Evolutionary conservation across 805 yeast genomes (phyloP).

Genomic region (Dipodascus albidus): DNA sequence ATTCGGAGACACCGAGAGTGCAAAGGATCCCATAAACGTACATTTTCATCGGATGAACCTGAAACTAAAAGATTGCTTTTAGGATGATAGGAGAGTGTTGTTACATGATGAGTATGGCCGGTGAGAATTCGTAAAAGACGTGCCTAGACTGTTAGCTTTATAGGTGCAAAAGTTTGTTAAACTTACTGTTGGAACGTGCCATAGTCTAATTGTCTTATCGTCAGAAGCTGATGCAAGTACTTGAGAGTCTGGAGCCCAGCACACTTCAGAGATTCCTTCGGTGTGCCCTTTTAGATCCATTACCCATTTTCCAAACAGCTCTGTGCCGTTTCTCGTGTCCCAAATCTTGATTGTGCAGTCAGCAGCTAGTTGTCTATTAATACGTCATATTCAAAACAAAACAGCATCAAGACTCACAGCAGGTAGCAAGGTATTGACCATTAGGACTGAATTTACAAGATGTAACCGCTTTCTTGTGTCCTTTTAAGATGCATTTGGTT

Average conservation of each 20-base stretch:
- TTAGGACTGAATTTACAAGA: constrained; percentile 51
- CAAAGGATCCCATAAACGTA: constrained; percentile 78
- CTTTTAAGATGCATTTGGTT: constrained; percentile 4
- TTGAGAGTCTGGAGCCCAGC: constrained; percentile 65
- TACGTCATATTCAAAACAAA: neutral
- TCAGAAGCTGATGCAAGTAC: constrained; percentile 79
- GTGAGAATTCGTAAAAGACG: constrained; percentile 31
- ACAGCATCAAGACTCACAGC: constrained; percentile 18
- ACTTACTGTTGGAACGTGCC: constrained; percentile 42
- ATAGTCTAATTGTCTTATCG: constrained; percentile 67
- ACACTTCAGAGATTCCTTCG: constrained; percentile 60
- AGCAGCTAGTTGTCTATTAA: constrained; percentile 25
- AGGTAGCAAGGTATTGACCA: constrained; percentile 44
- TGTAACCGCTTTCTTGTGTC: constrained; percentile 26
- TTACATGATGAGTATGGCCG: constrained; percentile 82
- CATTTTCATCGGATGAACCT: constrained; percentile 85
- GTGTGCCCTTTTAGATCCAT: constrained; percentile 41
- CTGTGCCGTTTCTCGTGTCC: constrained; percentile 37
- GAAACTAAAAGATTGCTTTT: constrained; percentile 72
- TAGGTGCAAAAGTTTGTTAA: constrained; percentile 2
- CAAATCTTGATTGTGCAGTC: constrained; percentile 51
- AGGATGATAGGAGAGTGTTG: constrained; percentile 53
- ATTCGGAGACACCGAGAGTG: constrained; percentile 64
- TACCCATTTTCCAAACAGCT: constrained; percentile 26
- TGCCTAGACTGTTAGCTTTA: constrained; percentile 4